A percentile compares a stretch with the other conserved stretches of the same genome.
These are phyloP conservation scores for Cercophora sp. DNA, from an alignment of 495 filamentous ascomycete genomes.

Conservation along the genomic window DNA sequence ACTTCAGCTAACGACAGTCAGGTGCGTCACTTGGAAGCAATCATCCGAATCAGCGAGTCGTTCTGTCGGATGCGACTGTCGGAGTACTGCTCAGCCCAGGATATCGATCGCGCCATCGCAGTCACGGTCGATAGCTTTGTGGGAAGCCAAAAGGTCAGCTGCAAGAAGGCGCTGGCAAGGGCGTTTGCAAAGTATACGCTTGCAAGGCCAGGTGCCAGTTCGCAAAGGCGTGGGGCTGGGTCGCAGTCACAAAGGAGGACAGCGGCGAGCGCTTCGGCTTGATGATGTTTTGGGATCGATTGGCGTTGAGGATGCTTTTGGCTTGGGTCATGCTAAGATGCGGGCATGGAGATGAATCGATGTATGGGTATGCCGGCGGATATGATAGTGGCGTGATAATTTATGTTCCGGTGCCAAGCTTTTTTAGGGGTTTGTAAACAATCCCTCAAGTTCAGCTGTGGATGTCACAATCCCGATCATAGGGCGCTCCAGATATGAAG, in stretches of 20 bases:
- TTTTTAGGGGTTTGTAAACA: too few species aligned
- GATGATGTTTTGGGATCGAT: not conserved
- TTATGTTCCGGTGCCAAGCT: too few species aligned
- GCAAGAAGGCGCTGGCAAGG: constrained; percentile 92
- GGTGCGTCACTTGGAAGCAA: constrained; percentile 96
- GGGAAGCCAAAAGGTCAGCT: constrained; percentile 92
- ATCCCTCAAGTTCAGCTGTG: too few species aligned
- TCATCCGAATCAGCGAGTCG: constrained; percentile 86
- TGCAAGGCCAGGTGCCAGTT: constrained; percentile 27
- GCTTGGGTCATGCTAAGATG: too few species aligned
- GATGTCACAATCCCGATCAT: too few species aligned
- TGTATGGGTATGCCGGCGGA: too few species aligned
- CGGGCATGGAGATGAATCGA: too few species aligned
- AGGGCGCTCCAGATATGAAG: too few species aligned
- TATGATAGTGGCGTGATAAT: too few species aligned
- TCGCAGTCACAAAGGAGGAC: too few species aligned
- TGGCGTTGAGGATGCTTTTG: too few species aligned
- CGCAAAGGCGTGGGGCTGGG: not conserved
- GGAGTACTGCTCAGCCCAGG: constrained; percentile 82
- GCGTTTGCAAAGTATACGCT: constrained; percentile 95
- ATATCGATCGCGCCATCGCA: constrained; percentile 96
- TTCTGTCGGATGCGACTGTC: constrained; percentile 95
- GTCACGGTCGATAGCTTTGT: constrained; percentile 97
- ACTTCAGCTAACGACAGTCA: constrained; percentile 34
- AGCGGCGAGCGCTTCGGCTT: not conserved